Percentiles rank a stretch among this genome's conserved stretches.
Conservation (phyloP, 1,284 basidiomycete genomes). For the Rhizoctonia solani region DNA sequence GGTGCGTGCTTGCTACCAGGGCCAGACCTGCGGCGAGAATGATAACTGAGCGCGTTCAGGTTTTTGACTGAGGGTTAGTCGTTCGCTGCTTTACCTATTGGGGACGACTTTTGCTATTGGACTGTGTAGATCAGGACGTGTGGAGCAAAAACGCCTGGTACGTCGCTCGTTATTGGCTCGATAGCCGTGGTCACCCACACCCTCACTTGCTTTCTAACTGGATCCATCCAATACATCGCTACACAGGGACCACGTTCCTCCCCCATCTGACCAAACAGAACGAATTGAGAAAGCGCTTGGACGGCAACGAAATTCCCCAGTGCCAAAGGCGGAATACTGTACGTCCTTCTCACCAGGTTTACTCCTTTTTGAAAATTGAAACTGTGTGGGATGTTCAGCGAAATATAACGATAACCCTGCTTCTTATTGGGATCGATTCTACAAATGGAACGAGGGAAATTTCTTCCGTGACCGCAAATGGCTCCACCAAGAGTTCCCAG, state of each 20-base stretch:
- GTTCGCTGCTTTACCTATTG: not conserved
- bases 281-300: slow-evolving; percentile 68
- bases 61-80: slow-evolving; percentile 22
- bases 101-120: not conserved
- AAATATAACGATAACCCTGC: slow-evolving; percentile 78
- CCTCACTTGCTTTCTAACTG: slow-evolving; percentile 13
- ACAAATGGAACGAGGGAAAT: slow-evolving; percentile 78
- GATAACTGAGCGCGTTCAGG: not conserved
- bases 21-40: not conserved
- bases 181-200: slow-evolving; percentile 4
- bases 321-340: slow-evolving; percentile 64
- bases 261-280: slow-evolving; percentile 76
- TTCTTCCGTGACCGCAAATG: slow-evolving; percentile 95
- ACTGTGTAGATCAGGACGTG: slow-evolving; percentile 33
- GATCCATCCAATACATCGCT: slow-evolving; percentile 59
- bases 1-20: slow-evolving; percentile 55
- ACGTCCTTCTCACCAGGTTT: slow-evolving; percentile 28
- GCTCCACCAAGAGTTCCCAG: slow-evolving; percentile 92
- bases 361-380: not conserved
- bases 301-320: slow-evolving; percentile 68
- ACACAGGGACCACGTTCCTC: slow-evolving; percentile 84
- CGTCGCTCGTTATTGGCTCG: not conserved
- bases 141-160: slow-evolving; percentile 39
- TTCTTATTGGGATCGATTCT: slow-evolving; percentile 83
- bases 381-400: slow-evolving; percentile 35